Evolutionary conservation across 129 eudicot genomes (phyloP).

Genomic region (Tanacetum coccineum): DNA sequence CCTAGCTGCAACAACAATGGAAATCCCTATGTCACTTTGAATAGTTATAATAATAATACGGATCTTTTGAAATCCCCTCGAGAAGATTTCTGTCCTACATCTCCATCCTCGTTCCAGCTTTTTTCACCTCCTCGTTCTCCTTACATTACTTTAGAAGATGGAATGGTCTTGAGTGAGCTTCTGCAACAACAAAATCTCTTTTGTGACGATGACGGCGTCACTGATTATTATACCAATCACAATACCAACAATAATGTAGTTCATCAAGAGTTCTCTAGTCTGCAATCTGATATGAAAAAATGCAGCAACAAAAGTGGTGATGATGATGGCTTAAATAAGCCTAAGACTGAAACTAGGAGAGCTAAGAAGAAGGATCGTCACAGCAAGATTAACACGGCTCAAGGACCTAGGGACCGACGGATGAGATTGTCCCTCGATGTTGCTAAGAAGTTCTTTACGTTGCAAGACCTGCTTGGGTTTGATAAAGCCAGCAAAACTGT

Average conservation of each 20-base stretch:
- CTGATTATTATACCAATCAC: constrained; percentile 28
- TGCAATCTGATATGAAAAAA: constrained; percentile 9
- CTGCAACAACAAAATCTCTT: constrained; percentile 16
- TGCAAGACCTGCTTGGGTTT: constrained; percentile 65
- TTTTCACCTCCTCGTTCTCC: constrained; percentile 33
- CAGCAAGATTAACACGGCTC: constrained; percentile 78
- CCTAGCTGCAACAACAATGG: constrained; percentile 8
- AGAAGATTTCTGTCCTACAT: constrained; percentile 20
- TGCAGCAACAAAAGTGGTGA: constrained; percentile 12
- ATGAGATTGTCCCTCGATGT: constrained; percentile 33
- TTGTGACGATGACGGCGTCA: background rate
- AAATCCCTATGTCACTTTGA: background rate
- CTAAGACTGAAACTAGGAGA: constrained; percentile 4
- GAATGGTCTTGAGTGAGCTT: constrained; percentile 26
- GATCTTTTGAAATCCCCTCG: constrained; percentile 8
- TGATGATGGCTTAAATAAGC: constrained; percentile 5
- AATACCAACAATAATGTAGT: background rate
- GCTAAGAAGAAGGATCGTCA: constrained; percentile 52
- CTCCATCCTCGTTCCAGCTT: constrained; percentile 26
- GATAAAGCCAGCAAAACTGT: constrained; percentile 78
- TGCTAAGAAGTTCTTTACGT: constrained; percentile 53
- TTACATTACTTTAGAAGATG: constrained; percentile 33
- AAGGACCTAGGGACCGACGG: constrained; percentile 72
- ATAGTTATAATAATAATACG: constrained; percentile 4
- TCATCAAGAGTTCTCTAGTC: constrained; percentile 13